Evolutionary conservation across 2,329 filamentous ascomycete genomes (phyloP).

Genomic region (Aspergillus sp.): DNA sequence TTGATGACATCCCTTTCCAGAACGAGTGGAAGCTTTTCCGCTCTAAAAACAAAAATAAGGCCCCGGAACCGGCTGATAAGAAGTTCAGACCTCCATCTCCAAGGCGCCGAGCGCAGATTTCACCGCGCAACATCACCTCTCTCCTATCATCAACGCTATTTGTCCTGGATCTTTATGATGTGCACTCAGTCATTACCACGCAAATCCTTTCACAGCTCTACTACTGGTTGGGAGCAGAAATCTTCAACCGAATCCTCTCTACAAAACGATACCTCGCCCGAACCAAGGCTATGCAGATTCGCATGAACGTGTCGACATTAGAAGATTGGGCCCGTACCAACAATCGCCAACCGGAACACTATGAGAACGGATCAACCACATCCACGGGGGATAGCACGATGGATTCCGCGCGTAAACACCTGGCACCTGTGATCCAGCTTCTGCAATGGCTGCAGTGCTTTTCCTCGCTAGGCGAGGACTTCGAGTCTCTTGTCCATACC

Average conservation of each 20-base stretch:
- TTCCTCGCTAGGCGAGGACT: constrained; percentile 86
- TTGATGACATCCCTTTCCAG: constrained; percentile 95
- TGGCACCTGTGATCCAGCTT: constrained; percentile 88
- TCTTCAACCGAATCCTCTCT: constrained; percentile 98
- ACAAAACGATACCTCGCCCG: constrained; percentile 91
- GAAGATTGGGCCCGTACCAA: constrained; percentile 96
- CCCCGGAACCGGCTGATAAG: constrained; percentile 81
- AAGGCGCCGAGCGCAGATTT: constrained; percentile 85
- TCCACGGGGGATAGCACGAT: constrained; percentile 83
- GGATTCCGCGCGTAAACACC: constrained; percentile 78
- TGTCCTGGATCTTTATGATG: constrained; percentile 96
- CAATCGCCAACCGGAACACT: constrained; percentile 92
- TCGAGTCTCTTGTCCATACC: constrained; percentile 84
- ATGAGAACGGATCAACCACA: constrained; percentile 84
- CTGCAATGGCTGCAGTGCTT: constrained; percentile 98
- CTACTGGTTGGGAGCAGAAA: constrained; percentile 93
- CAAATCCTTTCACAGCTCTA: constrained; percentile 90
- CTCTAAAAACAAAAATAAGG: constrained; percentile 83
- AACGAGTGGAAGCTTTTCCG: constrained; percentile 99
- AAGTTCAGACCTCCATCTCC: constrained; percentile 89
- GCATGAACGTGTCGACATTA: constrained; percentile 94
- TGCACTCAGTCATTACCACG: constrained; percentile 91
- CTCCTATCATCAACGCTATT: constrained; percentile 94
- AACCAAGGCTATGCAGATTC: constrained; percentile 99
- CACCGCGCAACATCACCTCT: constrained; percentile 92